Evolutionary conservation across 2,329 filamentous ascomycete genomes (phyloP), one percentile per base, ranked within the genome.

Genomic region (Talaromyces islandicus): DNA sequence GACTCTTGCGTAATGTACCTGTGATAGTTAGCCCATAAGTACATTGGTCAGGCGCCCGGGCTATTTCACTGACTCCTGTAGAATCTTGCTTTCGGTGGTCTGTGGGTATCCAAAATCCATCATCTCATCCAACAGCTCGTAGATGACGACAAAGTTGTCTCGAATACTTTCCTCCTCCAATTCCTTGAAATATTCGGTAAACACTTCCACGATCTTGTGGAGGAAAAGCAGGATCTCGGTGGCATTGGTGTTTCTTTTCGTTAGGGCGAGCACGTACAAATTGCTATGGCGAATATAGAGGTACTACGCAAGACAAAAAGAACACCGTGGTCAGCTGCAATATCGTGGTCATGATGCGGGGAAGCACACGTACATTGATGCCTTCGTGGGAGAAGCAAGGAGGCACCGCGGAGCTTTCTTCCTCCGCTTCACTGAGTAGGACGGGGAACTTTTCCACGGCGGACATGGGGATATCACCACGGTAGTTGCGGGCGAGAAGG

Each of bases 61-160:
- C 46, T 46, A 53, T 41, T 30, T 41, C 12, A 43, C 76, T 68
- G 79, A 86, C 81, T 99, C 94, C 77, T 99, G 94, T 63, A 99
- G 81, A 74, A 99, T 99, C 84, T 99, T 99, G 75, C 87, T 91
- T 77, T 99, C 94, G 66, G 94, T 99, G 10, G 94, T 99, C 77
- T 99, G 94, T 6, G 94, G 94, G 75, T 99, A 97, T 64, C 94
- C 94, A 81, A 99, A 99, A 78, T 99, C 94, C 94, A 99, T 99
- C 94, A 99, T 99, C 81, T 99, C 94, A 73, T 99, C 94, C 64
- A 99, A 85, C 63, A 99, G 80, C 78, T 99, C 94, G 82, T 99
- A 99, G 72, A 99, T 99, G 73, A 99, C 88, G 75, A 99, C 94
- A 73, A 99, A 99, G 81, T 99, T 99, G 81, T 99, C 94, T 69